Percentiles rank a stretch among this genome's conserved stretches.
phyloP scores from a whole-genome alignment of 331 rosid genomes.

The Rhamnella rubrinervis region DNA sequence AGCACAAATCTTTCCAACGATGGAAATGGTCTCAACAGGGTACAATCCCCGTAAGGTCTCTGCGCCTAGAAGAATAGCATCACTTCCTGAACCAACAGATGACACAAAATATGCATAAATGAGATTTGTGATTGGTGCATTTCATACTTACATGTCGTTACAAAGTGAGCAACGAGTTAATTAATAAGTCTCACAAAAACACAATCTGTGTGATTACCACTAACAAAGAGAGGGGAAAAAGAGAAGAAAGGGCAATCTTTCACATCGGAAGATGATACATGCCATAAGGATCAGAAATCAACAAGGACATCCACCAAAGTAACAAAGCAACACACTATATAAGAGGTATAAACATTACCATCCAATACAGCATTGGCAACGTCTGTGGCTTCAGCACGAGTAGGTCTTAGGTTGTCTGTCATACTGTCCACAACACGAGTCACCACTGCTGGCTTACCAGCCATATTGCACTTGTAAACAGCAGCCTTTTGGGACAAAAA shows the following conservation, averaged over 20 bases:
- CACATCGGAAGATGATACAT: no score
- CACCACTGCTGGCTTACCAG: constrained; percentile 46
- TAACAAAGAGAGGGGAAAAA: background rate
- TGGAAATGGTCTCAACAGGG: constrained; percentile 38
- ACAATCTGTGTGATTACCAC: no score
- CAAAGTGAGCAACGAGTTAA: background rate
- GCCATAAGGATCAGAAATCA: constrained; percentile 7
- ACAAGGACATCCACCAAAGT: constrained; percentile 14
- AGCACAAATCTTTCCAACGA: constrained; percentile 40
- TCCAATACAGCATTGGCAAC: constrained; percentile 43
- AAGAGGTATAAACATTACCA: constrained; percentile 21
- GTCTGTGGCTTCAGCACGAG: constrained; percentile 51
- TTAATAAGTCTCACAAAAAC: background rate
- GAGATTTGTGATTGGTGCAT: constrained; percentile 8
- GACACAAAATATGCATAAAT: background rate
- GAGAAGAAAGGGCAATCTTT: no score
- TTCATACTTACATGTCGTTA: constrained; percentile 8
- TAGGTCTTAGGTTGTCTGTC: constrained; percentile 44
- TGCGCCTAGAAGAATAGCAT: constrained; percentile 68
- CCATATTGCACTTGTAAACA: constrained; percentile 47
- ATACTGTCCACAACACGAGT: constrained; percentile 50
- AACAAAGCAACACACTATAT: constrained; percentile 10
- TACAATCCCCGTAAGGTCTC: constrained; percentile 45
- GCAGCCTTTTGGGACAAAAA: constrained; percentile 44
- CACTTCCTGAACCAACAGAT: constrained; percentile 38